Conservation (phyloP, 148 eudicot genomes). For the Cornus controversa region DNA sequence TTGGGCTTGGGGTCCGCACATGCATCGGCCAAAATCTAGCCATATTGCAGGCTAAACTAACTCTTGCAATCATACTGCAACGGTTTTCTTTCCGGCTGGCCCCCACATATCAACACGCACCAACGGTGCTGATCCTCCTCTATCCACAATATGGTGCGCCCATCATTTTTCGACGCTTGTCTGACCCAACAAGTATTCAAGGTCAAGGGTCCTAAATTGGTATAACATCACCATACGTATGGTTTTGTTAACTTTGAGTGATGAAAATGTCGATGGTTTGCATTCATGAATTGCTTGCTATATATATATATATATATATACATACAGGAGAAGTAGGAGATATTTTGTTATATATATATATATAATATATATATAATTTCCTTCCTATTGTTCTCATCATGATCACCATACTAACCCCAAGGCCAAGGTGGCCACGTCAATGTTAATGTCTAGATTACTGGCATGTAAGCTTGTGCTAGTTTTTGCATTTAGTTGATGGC, state of each 20-base stretch:
- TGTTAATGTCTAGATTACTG: constrained; percentile 7
- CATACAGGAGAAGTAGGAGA: constrained; percentile 5
- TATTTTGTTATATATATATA: not conserved
- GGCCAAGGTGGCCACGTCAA: constrained; percentile 15
- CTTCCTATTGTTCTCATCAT: not conserved
- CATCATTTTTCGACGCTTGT: constrained; percentile 50
- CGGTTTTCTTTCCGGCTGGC: constrained; percentile 64
- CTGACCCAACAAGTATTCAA: constrained; percentile 6
- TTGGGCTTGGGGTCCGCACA: constrained; percentile 76
- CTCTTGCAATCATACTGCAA: constrained; percentile 59
- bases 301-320: not conserved
- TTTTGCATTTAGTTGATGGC: constrained; percentile 17
- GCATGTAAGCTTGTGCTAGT: constrained; percentile 16
- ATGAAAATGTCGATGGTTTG: too few relatives aligned
- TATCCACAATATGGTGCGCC: constrained; percentile 94
- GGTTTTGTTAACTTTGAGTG: too few relatives aligned
- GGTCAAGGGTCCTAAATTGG: constrained; percentile 19
- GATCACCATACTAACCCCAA: constrained; percentile 22
- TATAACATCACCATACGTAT: not conserved
- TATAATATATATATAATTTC: too few relatives aligned
- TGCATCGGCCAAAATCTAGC: constrained; percentile 95
- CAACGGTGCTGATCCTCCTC: constrained; percentile 78
- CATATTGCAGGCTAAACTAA: constrained; percentile 73
- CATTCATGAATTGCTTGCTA: constrained; percentile 13
- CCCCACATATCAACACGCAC: constrained; percentile 81